A percentile compares a stretch with the other conserved stretches of the same genome.
Evolutionary conservation across 2,329 filamentous ascomycete species (phyloP).

Genomic region (Dryadomyces quercus-mongolicae): DNA sequence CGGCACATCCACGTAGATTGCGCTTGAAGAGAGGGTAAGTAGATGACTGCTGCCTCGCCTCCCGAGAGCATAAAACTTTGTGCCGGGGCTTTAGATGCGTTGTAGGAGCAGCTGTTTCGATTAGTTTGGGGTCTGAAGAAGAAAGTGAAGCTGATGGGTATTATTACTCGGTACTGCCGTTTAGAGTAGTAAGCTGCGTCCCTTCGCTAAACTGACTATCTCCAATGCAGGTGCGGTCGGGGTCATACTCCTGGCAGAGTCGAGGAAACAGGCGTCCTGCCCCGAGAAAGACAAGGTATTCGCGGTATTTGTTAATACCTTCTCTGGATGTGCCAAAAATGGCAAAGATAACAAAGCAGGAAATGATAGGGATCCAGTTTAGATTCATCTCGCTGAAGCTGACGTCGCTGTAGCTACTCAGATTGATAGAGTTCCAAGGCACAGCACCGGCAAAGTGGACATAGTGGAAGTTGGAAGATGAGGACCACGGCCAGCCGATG

Average conservation of each 20-base stretch:
- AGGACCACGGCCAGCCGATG: constrained; percentile 16
- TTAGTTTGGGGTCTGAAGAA: not conserved
- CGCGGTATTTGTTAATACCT: constrained; percentile 36
- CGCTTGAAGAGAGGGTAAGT: not conserved
- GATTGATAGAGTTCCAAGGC: constrained; percentile 35
- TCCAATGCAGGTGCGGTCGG: constrained; percentile 9
- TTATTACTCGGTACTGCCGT: not conserved
- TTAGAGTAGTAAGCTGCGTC: not conserved
- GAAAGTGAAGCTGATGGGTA: too few relatives aligned
- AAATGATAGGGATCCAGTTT: constrained; percentile 35
- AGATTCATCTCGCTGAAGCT: constrained; percentile 29
- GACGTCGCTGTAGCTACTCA: constrained; percentile 28
- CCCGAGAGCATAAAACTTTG: too few relatives aligned
- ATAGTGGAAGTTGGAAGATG: constrained; percentile 26
- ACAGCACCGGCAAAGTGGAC: constrained; percentile 25
- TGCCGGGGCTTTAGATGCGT: too few relatives aligned
- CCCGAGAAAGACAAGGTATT: constrained; percentile 24
- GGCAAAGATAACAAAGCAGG: constrained; percentile 33
- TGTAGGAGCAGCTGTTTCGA: not conserved
- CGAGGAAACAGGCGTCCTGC: constrained; percentile 30
- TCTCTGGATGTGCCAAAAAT: constrained; percentile 47
- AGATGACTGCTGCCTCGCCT: too few relatives aligned
- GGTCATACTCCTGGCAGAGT: constrained; percentile 21
- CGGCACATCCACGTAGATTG: not conserved
- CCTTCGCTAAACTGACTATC: not conserved